phyloP scores from a whole-genome alignment of 495 filamentous ascomycete genomes.

The Gamarada debralockiae region DNA sequence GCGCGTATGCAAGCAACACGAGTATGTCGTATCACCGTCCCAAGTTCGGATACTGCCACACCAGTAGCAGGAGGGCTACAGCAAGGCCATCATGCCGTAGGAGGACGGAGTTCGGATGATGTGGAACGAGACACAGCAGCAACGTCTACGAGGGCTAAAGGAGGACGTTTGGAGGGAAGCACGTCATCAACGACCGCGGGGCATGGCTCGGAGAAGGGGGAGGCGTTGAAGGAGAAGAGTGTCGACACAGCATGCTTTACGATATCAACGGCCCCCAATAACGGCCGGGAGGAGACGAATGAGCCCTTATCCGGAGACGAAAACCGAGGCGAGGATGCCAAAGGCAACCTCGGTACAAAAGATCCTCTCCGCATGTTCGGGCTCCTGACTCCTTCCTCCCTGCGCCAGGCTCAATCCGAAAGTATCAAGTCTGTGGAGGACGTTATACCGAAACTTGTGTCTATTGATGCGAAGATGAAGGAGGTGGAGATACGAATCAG shows the following conservation, averaged over 20 bases:
- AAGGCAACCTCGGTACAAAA: slow-evolving; percentile 16
- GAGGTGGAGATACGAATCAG: slow-evolving; percentile 46
- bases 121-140: not conserved
- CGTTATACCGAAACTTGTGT: slow-evolving; percentile 39
- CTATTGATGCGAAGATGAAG: slow-evolving; percentile 40
- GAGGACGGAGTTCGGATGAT: no score
- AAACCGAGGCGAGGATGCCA: not conserved
- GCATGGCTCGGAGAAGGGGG: no score
- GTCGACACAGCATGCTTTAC: not conserved
- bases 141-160: not conserved
- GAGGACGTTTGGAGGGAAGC: not conserved
- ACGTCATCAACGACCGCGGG: not conserved
- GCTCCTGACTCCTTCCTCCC: slow-evolving; percentile 54
- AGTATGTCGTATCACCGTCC: slow-evolving; percentile 31
- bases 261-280: not conserved
- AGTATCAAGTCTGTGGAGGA: slow-evolving; percentile 38
- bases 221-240: no score
- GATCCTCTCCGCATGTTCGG: slow-evolving; percentile 72
- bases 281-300: not conserved
- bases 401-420: slow-evolving; percentile 54
- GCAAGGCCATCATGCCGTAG: not conserved
- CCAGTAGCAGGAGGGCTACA: not conserved
- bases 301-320: not conserved
- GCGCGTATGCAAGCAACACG: slow-evolving; percentile 62
- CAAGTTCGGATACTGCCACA: slow-evolving; percentile 16